These are phyloP conservation scores for Fusarium cyanostomum DNA, from an alignment of 2,329 filamentous ascomycete species.

Conservation along the genomic window DNA sequence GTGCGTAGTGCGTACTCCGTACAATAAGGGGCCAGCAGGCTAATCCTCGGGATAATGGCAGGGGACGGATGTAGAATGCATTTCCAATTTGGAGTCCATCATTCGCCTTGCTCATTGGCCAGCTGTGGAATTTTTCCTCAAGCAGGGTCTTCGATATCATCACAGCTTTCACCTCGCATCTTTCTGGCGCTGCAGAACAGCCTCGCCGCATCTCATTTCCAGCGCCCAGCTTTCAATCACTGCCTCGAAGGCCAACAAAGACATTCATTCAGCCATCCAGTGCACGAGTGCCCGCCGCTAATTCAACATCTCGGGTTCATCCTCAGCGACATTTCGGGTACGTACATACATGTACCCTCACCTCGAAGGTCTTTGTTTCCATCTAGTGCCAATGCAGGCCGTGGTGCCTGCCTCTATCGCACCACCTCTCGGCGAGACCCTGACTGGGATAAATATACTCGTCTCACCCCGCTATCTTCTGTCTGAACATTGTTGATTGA, in stretches of 20 bases:
- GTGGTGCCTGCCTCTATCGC: slow-evolving; percentile 16
- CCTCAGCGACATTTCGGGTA: slow-evolving; percentile 18
- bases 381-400: slow-evolving; percentile 20
- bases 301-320: neutral
- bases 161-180: slow-evolving; percentile 35
- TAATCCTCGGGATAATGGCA: slow-evolving; percentile 33
- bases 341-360: slow-evolving; percentile 21
- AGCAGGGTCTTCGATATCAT: slow-evolving; percentile 29
- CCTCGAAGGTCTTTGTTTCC: slow-evolving; percentile 5
- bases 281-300: neutral
- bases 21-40: slow-evolving; percentile 7
- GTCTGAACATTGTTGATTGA: slow-evolving; percentile 27
- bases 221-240: slow-evolving; percentile 3
- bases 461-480: neutral
- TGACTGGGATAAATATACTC: slow-evolving; percentile 16
- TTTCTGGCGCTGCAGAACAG: slow-evolving; percentile 5
- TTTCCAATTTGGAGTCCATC: no score
- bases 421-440: slow-evolving; percentile 18
- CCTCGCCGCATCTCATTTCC: slow-evolving; percentile 7
- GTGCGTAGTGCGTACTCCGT: no score
- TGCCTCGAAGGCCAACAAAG: neutral
- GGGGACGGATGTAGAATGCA: no score
- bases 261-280: neutral
- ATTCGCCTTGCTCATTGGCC: slow-evolving; percentile 18
- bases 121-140: slow-evolving; percentile 18